These are phyloP conservation scores for Haberlea rhodopensis DNA, from an alignment of 257 asterid genomes.

Conservation along the genomic window DNA sequence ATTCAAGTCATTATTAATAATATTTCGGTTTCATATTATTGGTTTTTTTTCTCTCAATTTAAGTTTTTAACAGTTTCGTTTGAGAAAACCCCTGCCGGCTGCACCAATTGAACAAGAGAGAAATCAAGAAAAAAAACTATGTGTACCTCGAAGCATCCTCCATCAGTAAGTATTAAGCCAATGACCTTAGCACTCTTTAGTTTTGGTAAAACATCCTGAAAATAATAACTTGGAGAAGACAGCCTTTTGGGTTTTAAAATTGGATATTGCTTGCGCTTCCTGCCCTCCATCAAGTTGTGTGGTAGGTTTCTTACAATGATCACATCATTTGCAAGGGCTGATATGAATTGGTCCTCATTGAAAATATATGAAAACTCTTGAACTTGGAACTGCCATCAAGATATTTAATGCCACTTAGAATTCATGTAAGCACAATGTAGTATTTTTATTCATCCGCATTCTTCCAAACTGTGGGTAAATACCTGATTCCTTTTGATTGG, in stretches of 20 bases:
- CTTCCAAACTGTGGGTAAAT: slow-evolving; percentile 28
- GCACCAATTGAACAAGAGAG: too few species aligned
- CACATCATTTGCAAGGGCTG: slow-evolving; percentile 81
- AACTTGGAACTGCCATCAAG: slow-evolving; percentile 66
- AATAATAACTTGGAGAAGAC: slow-evolving; percentile 66
- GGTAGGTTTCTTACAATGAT: slow-evolving; percentile 71
- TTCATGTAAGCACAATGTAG: slow-evolving; percentile 13
- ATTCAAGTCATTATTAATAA: too few species aligned
- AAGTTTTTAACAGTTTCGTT: too few species aligned
- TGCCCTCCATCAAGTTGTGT: slow-evolving; percentile 58
- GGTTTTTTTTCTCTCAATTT: too few species aligned
- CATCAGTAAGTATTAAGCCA: slow-evolving; percentile 72
- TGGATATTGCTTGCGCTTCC: slow-evolving; percentile 63
- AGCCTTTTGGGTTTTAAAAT: slow-evolving; percentile 60
- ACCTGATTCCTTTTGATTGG: slow-evolving; percentile 95
- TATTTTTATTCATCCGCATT: slow-evolving; percentile 17
- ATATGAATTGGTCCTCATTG: slow-evolving; percentile 66
- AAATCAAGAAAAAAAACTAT: neutral
- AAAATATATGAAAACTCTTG: slow-evolving; percentile 84
- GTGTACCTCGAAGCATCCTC: slow-evolving; percentile 90
- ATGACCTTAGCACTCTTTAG: slow-evolving; percentile 65
- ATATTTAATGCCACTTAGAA: slow-evolving; percentile 27
- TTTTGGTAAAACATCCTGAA: slow-evolving; percentile 63
- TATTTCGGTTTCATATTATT: too few species aligned
- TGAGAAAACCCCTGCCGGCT: too few species aligned